These are phyloP conservation scores for baker's yeast (Saccharomyces cerevisiae) DNA, from an alignment of 805 yeast genomes.

Conservation along the genomic window DNA sequence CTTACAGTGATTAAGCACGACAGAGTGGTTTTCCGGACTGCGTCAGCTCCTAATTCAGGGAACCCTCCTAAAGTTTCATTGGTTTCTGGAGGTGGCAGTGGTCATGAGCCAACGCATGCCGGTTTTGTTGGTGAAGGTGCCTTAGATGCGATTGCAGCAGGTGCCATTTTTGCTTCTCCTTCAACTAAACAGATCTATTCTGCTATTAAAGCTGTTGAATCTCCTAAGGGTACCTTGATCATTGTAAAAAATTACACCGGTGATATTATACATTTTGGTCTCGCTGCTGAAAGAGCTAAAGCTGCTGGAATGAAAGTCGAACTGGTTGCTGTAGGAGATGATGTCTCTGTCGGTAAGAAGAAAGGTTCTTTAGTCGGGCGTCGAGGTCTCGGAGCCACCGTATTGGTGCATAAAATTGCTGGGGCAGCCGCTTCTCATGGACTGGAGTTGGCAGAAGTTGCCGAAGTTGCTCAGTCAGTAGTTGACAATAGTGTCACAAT, in stretches of 20 bases:
- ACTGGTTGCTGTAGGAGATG: conserved; percentile 71
- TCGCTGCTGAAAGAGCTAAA: conserved; percentile 76
- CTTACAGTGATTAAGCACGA: conserved; percentile 12
- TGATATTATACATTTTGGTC: conserved; percentile 78
- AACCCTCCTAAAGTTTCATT: conserved; percentile 49
- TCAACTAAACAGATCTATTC: conserved; percentile 70
- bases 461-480: conserved; percentile 46
- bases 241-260: conserved; percentile 87
- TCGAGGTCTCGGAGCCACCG: conserved; percentile 83
- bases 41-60: conserved; percentile 15
- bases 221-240: conserved; percentile 52
- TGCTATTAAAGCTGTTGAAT: conserved; percentile 38
- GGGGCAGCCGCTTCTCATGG: conserved; percentile 50
- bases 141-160: conserved; percentile 74
- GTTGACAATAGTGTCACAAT: conserved; percentile 63
- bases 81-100: conserved; percentile 82
- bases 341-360: conserved; percentile 76
- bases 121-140: conserved; percentile 77
- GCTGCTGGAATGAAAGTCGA: conserved; percentile 65
- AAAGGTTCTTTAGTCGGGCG: conserved; percentile 84
- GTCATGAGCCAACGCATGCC: conserved; percentile 84
- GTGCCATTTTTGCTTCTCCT: conserved; percentile 81
- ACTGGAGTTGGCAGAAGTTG: conserved; percentile 41
- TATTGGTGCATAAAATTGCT: conserved; percentile 70
- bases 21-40: conserved; percentile 10